phyloP scores from a whole-genome alignment of 768 basidiomycete genomes.

The Boletus vinaceobasis region DNA sequence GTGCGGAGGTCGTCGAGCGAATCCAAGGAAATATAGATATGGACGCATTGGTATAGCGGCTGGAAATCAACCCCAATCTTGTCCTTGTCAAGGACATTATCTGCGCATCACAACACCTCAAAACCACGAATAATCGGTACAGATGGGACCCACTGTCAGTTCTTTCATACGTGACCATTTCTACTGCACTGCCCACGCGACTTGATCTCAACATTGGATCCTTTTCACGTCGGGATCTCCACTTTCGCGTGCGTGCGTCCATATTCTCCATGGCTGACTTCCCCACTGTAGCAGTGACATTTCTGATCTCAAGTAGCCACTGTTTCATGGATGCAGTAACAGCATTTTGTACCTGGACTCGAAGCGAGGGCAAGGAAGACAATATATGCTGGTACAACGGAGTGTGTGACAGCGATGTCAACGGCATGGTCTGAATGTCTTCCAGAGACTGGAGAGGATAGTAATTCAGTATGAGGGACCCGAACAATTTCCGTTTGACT shows the following conservation, averaged over 20 bases:
- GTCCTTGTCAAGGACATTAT: constrained; percentile 90
- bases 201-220: constrained; percentile 74
- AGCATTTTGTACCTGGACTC: constrained; percentile 85
- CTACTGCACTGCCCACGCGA: constrained; percentile 88
- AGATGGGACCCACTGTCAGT: constrained; percentile 71
- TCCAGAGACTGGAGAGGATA: constrained; percentile 73
- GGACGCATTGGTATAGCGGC: constrained; percentile 94
- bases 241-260: constrained; percentile 77
- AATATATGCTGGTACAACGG: constrained; percentile 91
- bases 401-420: constrained; percentile 85
- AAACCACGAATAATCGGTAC: constrained; percentile 1
- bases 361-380: constrained; percentile 86
- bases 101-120: constrained; percentile 38
- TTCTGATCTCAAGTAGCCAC: constrained; percentile 94
- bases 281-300: constrained; percentile 83
- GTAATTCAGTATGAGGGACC: constrained; percentile 30
- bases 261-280: constrained; percentile 85
- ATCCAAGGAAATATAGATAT: constrained; percentile 90
- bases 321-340: constrained; percentile 95
- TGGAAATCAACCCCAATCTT: constrained; percentile 88
- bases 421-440: constrained; percentile 88
- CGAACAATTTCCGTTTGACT: constrained; percentile 31
- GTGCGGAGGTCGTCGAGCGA: constrained; percentile 85
- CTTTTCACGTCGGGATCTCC: constrained; percentile 80
- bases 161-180: constrained; percentile 89